Conservation (phyloP, 108 stramenopile species). For the Cyclotella choctawhatcheeana region DNA sequence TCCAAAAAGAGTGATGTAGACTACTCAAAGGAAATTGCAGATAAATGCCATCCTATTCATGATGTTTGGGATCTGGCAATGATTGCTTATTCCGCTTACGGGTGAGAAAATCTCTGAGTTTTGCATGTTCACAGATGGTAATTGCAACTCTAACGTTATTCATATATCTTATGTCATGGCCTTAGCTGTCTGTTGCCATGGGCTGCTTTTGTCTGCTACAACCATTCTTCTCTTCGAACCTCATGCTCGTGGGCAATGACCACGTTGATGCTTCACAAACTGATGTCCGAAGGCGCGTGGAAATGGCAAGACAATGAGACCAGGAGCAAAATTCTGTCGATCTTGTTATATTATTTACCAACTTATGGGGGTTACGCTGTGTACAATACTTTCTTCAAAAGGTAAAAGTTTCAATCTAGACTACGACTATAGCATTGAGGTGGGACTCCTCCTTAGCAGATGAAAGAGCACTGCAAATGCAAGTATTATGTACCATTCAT, state of each 20-base stretch:
- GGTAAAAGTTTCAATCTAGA: too few relatives aligned
- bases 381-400: slow-evolving; percentile 29
- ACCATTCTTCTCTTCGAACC: slow-evolving; percentile 16
- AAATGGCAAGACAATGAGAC: slow-evolving; percentile 1
- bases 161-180: too few relatives aligned
- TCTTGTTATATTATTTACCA: slow-evolving; percentile 19
- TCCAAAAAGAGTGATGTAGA: slow-evolving; percentile 20
- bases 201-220: slow-evolving; percentile 28
- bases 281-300: neutral
- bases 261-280: slow-evolving; percentile 17
- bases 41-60: slow-evolving; percentile 26
- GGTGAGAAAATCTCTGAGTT: too few relatives aligned
- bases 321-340: slow-evolving; percentile 14
- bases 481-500: too few relatives aligned
- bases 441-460: too few relatives aligned
- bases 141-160: too few relatives aligned
- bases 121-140: too few relatives aligned
- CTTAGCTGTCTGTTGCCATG: slow-evolving; percentile 19
- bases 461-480: too few relatives aligned
- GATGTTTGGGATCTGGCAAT: slow-evolving; percentile 33
- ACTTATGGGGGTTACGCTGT: slow-evolving; percentile 27
- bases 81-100: slow-evolving; percentile 37
- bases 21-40: neutral
- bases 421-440: too few relatives aligned
- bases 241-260: slow-evolving; percentile 25